Base-by-base conservation (phyloP, 2,329 filamentous ascomycete genomes). In the Aaosphaeria arxii region DNA sequence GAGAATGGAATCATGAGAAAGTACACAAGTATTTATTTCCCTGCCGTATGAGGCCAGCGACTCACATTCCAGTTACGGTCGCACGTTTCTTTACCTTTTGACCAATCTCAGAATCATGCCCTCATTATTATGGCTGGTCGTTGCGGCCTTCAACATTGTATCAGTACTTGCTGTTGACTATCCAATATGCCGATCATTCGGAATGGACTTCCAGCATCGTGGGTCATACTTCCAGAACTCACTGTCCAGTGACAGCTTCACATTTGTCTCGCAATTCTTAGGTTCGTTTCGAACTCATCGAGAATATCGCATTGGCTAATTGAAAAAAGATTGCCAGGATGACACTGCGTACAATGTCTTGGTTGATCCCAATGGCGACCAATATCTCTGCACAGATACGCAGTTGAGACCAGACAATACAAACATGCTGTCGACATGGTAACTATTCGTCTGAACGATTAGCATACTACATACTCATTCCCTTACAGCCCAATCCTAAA, bases 191-290 rank as follows among this genome's bases (percentile, higher is more conserved):
- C 11, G 41, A 7, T 59, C 62, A 11, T 66, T 50, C 47, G 63
- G 63, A 45, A 61, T 65, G 48, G 71, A 74, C 52, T 74, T 73
- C 47, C 64, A 71, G 47, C 55, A 63, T 44, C 62, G 62, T n/a
- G 69, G 67, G 6, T 55, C 51, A 7, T 74, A 72, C 54, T 74
- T 73, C 52, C 71, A 74, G 51, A 73, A 74, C 50, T 58, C 56
- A 9, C 51, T 63, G n/a, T 72, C 70, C 0, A 56, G 53, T n/a
- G 67, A 67, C 5, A 57, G 56, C 7, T 74, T 74, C 52, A 72
- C 71, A 2, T 71, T 71, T 31, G 65, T 71, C 5, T 64, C 66
- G n/a, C 56, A 72, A 41, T 74, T 73, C 46, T 56, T 63, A 24
- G 65, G 69, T 57, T 49, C 7, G 38, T 28, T 24, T 36, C n/a